Percentiles rank a stretch among this genome's conserved stretches.
Conservation (phyloP, 2,329 filamentous ascomycete genomes). For the Aplosporella prunicola region DNA sequence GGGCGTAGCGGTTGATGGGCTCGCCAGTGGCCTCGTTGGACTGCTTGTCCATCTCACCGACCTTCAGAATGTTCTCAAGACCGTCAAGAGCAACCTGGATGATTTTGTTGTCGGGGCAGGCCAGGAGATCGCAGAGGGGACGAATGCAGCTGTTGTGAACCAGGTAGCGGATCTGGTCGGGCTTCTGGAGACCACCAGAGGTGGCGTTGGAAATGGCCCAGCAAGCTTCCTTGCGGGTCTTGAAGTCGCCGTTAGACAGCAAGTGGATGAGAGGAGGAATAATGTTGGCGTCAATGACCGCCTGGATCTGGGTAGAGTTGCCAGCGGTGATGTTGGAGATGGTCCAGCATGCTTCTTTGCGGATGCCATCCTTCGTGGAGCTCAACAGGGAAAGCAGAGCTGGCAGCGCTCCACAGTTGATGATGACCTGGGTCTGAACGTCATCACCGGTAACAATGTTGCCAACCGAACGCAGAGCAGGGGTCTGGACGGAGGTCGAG, state of each 20-base stretch:
- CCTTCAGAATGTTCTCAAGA: slow-evolving; percentile 98
- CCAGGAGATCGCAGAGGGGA: slow-evolving; percentile 87
- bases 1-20: slow-evolving; percentile 84
- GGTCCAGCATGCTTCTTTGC: slow-evolving; percentile 99
- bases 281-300: slow-evolving; percentile 93
- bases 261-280: slow-evolving; percentile 94
- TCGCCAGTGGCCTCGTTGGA: slow-evolving; percentile 63
- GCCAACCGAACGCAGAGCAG: slow-evolving; percentile 89
- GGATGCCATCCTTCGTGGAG: slow-evolving; percentile 96
- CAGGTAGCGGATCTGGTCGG: slow-evolving; percentile 94
- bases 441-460: slow-evolving; percentile 99
- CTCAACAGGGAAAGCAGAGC: slow-evolving; percentile 88
- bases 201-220: slow-evolving; percentile 99
- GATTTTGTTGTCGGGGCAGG: slow-evolving; percentile 98
- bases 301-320: slow-evolving; percentile 95
- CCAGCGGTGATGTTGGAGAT: slow-evolving; percentile 98
- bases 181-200: slow-evolving; percentile 94
- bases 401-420: slow-evolving; percentile 90
- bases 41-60: slow-evolving; percentile 97
- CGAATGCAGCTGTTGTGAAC: slow-evolving; percentile 93
- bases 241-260: slow-evolving; percentile 92
- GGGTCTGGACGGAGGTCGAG: slow-evolving; percentile 95
- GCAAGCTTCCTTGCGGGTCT: slow-evolving; percentile 98
- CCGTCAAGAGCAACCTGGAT: slow-evolving; percentile 97
- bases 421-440: slow-evolving; percentile 97